Base-by-base conservation (phyloP, 805 yeast genomes). In the Candida corydali region DNA sequence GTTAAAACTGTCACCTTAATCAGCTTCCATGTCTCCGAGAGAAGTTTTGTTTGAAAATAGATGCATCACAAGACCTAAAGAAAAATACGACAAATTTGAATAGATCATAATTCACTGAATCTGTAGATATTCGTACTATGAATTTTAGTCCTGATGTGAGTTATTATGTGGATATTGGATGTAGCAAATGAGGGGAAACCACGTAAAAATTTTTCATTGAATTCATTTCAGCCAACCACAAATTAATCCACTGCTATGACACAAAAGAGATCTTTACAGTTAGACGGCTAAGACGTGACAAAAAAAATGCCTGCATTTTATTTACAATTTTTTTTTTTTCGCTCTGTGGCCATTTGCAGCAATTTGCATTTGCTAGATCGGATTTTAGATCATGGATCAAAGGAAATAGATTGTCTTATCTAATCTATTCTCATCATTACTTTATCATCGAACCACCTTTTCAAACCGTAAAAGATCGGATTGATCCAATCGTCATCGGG, bases 391-490 rank as follows among this genome's bases (percentile, higher is more conserved):
- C 3, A 32, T 15, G 37, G 37, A 22, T 34, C 27, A 34, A 34
- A 5, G 37, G 37, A 34, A n/a, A n/a, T n/a, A n/a, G n/a, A n/a
- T 18, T 34, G 6, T 25, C 16, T 30, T 19, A 30, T 30, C 34
- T 32, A 32, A 32, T 32, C 34, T n/a, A 32, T 32, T 32, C 34
- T 32, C 4, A 32, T 15, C 34, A 32, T 32, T 3, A 65, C 69
- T 6, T 46, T 45, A 3, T 45, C 41, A 6, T 65, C 63, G 46
- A 76, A 75, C 78, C 80, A 72, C 11, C 57, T 46, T 34, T 68
- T 70, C 6, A 74, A 55, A n/a, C 36, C 12, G 1, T 70, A 71
- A 39, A 69, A 69, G 31, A 73, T 57, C 0, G 81, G 79, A 22
- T 43, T 45, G 4, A 52, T 47, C 12, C 29, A 17, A 4, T 52